Evolutionary conservation across 1,284 basidiomycete species (phyloP), one percentile per base, ranked within the genome.

Genomic region (Albatrellus sp.): DNA sequence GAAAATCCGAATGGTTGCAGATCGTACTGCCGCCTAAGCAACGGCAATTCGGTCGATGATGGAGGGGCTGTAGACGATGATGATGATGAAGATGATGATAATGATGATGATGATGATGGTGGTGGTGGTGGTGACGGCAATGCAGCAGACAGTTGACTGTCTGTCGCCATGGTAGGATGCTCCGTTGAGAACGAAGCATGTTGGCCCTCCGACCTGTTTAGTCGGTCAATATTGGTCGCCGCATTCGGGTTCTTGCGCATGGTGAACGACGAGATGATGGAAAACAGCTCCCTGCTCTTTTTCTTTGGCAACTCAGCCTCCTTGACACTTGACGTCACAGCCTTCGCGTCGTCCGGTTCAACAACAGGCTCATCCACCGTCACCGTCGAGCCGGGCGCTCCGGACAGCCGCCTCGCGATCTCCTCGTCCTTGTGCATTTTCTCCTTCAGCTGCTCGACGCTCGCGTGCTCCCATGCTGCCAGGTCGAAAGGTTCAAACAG

Each of bases 401-500:
- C 49, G 28, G 52, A 42, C 48, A 54, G 17, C 36, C 30, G 28
- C 30, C 39, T 35, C 31, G 37, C 33, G 19, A 48, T 35, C n/a
- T 29, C 41, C 29, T 40, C 33, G 11, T 32, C 47, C 3, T 46
- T 65, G 53, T 75, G 70, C 42, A 81, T 56, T 31, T 53, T 52
- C 19, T 55, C 55, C 50, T 56, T 60, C 39, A 76, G 54, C 40
- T 64, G 65, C 47, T 68, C 60, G 30, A 85, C 66, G 53, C 78
- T 82, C 45, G 69, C 58, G 47, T 63, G 59, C 56, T 88, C 85
- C 84, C 84, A 88, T 37, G 67, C 66, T 20, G 79, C 73, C 38
- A 79, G 66, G 50, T 87, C 81, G 60, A 77, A 84, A 7, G 82
- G 79, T 48, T 81, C 73, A 54, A 87, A 88, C 45, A 85, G 64